Evolutionary conservation across 768 basidiomycete species (phyloP).

Genomic region (Tricholoma bakamatsutake): DNA sequence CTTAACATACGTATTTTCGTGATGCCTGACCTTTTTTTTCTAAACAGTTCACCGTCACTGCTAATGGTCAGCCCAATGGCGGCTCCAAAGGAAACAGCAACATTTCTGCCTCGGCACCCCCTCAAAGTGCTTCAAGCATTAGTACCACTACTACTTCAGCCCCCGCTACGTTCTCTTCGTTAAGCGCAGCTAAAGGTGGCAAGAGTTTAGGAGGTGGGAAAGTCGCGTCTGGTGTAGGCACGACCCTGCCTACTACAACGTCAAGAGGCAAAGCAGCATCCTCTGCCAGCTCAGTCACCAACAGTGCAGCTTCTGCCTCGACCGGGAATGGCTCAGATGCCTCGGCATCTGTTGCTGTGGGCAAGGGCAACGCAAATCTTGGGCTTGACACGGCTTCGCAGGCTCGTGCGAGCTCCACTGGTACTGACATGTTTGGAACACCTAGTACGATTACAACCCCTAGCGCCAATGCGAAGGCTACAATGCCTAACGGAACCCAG

Average conservation of each 20-base stretch:
- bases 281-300: neutral
- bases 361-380: neutral
- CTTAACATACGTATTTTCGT: conserved; percentile 5
- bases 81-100: conserved; percentile 3
- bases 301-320: neutral
- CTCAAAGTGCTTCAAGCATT: neutral
- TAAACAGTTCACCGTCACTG: conserved; percentile 29
- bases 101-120: conserved; percentile 6
- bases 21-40: neutral
- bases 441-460: neutral
- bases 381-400: neutral
- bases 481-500: neutral
- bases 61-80: conserved; percentile 21
- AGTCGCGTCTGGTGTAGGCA: neutral
- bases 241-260: neutral
- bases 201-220: conserved; percentile 4
- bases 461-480: neutral
- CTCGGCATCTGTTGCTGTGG: neutral
- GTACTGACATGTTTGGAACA: neutral
- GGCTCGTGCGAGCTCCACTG: neutral
- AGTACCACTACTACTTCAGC: neutral
- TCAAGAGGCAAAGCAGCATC: neutral
- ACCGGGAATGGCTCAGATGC: too few species aligned
- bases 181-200: conserved; percentile 6
- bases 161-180: conserved; percentile 2